Evolutionary conservation across 2,329 filamentous ascomycete genomes (phyloP), one percentile per base, ranked within the genome.

Genomic region (Celoporthe dispersa): DNA sequence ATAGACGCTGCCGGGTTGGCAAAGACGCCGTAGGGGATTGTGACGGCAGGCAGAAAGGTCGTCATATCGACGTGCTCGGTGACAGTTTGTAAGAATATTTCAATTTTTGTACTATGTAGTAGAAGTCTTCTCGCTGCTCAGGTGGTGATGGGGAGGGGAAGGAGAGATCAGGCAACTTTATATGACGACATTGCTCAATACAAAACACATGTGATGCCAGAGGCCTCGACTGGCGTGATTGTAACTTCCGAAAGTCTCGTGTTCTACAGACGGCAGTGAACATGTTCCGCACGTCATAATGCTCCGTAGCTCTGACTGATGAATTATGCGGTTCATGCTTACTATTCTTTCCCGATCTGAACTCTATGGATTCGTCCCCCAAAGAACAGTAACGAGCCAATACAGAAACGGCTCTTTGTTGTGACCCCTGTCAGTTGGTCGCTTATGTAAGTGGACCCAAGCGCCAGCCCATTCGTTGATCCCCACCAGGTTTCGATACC

Each of bases 31-130:
- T 86, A 82, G 2, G 94, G 93, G 25, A 97, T 85, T 31, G 92
- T 94, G 73, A 97, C 81, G 53, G 88, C 90, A n/a, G 92, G 90
- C 71, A 96, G 88, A 79, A 92, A 91, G 72, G 92, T 90, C 14
- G 92, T 94, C 93, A 96, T 97, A 60, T 72, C 85, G 79, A 65
- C 39, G 25, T 28, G 16, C 51, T 48, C 37, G 37, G n/a, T 28
- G 35, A 51, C 35, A 41, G 8, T 14, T 41, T 35, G 57, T 19
- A 5, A 37, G 3, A n/a, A 9, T 1, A 48, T n/a, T 8, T n/a
- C 31, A 37, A 22, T 25, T 37, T 1, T 37, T 39, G 3, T 59
- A 33, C 12, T 11, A 59, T 59, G 55, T 25, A 61, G 55, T 25
- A 61, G 59, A n/a, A 61, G 59, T 22, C 16, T 37, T 35, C 22